Evolutionary conservation across 169 alveolate species (phyloP).

Genomic region (Besnoitia besnoiti): DNA sequence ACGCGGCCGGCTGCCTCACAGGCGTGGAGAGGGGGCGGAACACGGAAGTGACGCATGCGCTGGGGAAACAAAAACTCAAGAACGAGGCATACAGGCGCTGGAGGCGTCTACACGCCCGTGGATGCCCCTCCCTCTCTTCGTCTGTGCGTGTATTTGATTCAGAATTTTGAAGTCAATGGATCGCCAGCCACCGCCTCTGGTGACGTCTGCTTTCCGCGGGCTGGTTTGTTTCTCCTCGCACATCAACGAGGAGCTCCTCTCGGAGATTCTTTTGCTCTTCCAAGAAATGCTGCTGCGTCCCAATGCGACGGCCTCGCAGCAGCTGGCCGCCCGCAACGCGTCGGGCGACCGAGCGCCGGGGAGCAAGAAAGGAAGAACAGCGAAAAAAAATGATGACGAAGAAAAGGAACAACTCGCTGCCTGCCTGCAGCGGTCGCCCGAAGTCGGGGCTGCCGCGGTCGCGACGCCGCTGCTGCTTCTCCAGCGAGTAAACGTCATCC

Average conservation of each 20-base stretch:
- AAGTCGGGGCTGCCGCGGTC: not conserved
- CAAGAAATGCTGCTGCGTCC: not conserved
- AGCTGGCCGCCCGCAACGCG: not conserved
- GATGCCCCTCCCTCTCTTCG: not conserved
- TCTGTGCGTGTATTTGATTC: not conserved
- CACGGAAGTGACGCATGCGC: too few species aligned
- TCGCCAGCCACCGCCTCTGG: slow-evolving; percentile 1
- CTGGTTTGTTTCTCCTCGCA: not conserved
- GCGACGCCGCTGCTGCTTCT: slow-evolving; percentile 12
- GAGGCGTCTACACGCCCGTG: not conserved
- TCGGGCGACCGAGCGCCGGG: not conserved
- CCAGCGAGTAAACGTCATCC: not conserved
- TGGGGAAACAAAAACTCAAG: not conserved
- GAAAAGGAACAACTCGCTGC: not conserved
- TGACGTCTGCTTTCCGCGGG: slow-evolving; percentile 6
- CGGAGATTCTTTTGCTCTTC: not conserved
- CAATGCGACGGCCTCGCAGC: not conserved
- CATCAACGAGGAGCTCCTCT: not conserved
- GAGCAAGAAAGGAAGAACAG: not conserved
- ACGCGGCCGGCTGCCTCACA: too few species aligned
- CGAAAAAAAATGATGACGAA: not conserved
- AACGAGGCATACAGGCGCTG: not conserved
- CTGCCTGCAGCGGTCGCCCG: not conserved
- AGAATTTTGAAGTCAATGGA: not conserved
- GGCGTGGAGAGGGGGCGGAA: too few species aligned